Evolutionary conservation across 768 basidiomycete species (phyloP).

Genomic region (Leccinum aurantiacum): DNA sequence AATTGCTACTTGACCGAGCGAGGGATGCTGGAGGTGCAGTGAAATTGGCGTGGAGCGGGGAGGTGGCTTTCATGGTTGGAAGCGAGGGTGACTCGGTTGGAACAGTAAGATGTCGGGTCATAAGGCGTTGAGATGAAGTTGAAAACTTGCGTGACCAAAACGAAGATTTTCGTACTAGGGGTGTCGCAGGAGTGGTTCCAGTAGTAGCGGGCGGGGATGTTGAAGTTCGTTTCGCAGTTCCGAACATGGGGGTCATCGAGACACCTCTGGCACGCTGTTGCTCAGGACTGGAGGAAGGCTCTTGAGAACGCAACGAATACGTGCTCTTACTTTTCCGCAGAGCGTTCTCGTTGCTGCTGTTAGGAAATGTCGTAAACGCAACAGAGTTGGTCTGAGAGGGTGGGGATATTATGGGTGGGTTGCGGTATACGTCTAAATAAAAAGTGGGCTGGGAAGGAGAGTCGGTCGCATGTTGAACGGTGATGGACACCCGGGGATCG

Average conservation of each 20-base stretch:
- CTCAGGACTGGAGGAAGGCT: conserved; percentile 13
- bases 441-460: conserved; percentile 54
- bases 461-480: conserved; percentile 19
- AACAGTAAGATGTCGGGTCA: conserved; percentile 27
- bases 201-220: conserved; percentile 31
- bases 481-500: conserved; percentile 15
- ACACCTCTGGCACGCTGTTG: conserved; percentile 49
- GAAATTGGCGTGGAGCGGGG: conserved; percentile 43
- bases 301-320: conserved; percentile 27
- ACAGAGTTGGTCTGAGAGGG: conserved; percentile 50
- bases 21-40: conserved; percentile 15
- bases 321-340: conserved; percentile 57
- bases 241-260: conserved; percentile 51
- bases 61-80: conserved; percentile 41
- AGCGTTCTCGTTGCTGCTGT: conserved; percentile 14
- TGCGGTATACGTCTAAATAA: conserved; percentile 58
- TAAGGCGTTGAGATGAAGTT: conserved; percentile 32
- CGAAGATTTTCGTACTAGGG: conserved; percentile 57
- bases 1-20: conserved; percentile 21
- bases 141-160: conserved; percentile 61
- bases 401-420: conserved; percentile 44
- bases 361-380: conserved; percentile 37
- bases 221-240: conserved; percentile 45
- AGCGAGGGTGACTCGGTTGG: conserved; percentile 36
- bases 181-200: conserved; percentile 32